These are phyloP conservation scores for Acacia pycnantha DNA, from an alignment of 331 rosid species.

Conservation along the genomic window DNA sequence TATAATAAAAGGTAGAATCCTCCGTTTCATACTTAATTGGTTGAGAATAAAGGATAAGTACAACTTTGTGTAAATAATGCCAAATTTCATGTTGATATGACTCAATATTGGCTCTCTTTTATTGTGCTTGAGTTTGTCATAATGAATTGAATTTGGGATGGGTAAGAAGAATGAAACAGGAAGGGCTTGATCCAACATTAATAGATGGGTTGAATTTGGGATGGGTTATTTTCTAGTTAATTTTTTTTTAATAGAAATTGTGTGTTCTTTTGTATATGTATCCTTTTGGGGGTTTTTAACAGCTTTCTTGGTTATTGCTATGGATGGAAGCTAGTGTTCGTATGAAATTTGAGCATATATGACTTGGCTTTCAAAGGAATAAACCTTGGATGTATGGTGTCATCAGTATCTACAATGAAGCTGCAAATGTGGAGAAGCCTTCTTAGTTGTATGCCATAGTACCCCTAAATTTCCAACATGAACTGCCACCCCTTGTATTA, in stretches of 20 bases:
- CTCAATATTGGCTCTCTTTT: background rate
- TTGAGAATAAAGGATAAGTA: constrained; percentile 5
- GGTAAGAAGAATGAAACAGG: background rate
- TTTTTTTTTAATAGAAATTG: background rate
- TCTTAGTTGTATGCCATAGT: background rate
- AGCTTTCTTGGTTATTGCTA: background rate
- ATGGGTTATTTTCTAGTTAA: background rate
- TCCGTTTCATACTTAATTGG: background rate
- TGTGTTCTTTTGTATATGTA: background rate
- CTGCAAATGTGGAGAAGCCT: background rate
- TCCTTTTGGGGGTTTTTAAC: background rate
- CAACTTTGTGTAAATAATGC: background rate
- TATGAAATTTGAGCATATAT: background rate
- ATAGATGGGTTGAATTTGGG: background rate
- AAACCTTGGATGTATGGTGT: background rate
- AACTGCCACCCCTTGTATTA: background rate
- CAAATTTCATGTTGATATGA: background rate
- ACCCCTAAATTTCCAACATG: background rate
- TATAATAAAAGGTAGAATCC: background rate
- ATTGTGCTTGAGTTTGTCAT: background rate
- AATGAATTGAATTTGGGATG: background rate
- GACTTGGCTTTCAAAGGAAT: background rate
- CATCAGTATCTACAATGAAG: background rate
- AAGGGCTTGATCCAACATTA: background rate
- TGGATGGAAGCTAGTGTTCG: background rate